Base-by-base conservation (phyloP, 768 basidiomycete species). In the Strobilomyces echinocephalus region DNA sequence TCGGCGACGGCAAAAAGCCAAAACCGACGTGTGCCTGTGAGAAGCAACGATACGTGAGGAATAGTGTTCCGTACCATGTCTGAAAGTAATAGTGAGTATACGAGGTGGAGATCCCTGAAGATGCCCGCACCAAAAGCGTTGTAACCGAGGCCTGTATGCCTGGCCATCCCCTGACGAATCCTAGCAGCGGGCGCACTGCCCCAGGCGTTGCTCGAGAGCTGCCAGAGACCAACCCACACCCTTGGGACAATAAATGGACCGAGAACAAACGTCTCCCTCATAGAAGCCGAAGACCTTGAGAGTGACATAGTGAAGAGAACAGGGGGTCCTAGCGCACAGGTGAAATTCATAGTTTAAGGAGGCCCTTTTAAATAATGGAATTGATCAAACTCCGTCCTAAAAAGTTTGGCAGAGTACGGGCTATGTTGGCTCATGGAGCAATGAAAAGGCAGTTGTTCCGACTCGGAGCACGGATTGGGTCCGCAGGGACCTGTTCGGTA, bases 171-270 rank as follows among this genome's bases (percentile, higher is more conserved):
- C 56, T 78, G 73, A 49, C 83, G 81, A 53, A 92, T 79, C 62
- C 81, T 83, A 30, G 77, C 60, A 1, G 81, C 80, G 0, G 86
- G 76, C 2, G 86, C 86, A 44, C 79, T 85, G 18, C 91, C 90
- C 90, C 90, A 92, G 3, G 89, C 88, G 47, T 84, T 87, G 63
- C 87, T 87, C 11, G 90, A 90, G 35, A 92, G 79, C 57, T 92
- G 91, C 90, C 90, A 92, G 4, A 92, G 77, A 10, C 88, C 88
- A 8, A 78, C 80, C 84, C 86, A 88, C 50, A 91, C 64, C 50
- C 88, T 80, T 34, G 88, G 83, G 18, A 75, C 76, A 21, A 63
- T 61, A 60, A 81, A 77, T 5, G 79, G 78, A 15, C 86, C 87
- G 21, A 87, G 75, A 20, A 64, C 67, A 58, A 81, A 81, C 0